These are phyloP conservation scores for Pythium sukuiense DNA, from an alignment of 352 stramenopile species.

Conservation along the genomic window DNA sequence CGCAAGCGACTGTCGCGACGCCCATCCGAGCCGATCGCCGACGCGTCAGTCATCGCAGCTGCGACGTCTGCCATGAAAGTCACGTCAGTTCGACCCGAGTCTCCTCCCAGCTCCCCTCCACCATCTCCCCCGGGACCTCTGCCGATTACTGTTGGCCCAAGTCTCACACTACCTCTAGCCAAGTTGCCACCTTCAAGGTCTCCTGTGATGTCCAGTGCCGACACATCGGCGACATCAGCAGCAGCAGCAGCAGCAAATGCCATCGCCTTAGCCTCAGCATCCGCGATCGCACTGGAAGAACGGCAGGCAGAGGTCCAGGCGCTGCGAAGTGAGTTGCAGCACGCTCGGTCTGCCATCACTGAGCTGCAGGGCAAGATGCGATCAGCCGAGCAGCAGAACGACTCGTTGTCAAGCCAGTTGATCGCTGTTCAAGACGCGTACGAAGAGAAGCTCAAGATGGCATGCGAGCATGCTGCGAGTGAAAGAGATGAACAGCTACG, in stretches of 20 bases:
- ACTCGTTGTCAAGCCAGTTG: conserved; percentile 41
- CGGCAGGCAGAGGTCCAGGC: conserved; percentile 24
- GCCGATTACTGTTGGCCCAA: conserved; percentile 4
- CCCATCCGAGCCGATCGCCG: conserved; percentile 14
- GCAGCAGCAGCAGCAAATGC: neutral
- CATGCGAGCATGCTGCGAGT: conserved; percentile 33
- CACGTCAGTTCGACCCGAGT: conserved; percentile 6
- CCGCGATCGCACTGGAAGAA: conserved; percentile 5
- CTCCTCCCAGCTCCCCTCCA: conserved; percentile 11
- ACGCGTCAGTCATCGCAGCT: neutral
- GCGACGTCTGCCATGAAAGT: conserved; percentile 1
- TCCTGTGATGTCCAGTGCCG: neutral
- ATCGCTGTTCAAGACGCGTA: conserved; percentile 48
- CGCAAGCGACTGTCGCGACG: conserved; percentile 20
- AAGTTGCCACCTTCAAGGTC: neutral
- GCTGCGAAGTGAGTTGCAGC: conserved; percentile 25
- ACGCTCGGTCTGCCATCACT: conserved; percentile 22
- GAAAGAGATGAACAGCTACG: conserved; percentile 34
- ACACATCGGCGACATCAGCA: neutral
- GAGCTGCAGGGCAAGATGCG: conserved; percentile 41
- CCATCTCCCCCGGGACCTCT: neutral
- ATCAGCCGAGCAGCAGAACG: conserved; percentile 40
- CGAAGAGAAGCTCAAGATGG: conserved; percentile 38
- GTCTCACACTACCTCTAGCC: neutral
- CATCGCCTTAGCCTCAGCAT: neutral